These are phyloP conservation scores for Aechmea fasciata DNA, from an alignment of 176 grass and related monocot species.

Conservation along the genomic window DNA sequence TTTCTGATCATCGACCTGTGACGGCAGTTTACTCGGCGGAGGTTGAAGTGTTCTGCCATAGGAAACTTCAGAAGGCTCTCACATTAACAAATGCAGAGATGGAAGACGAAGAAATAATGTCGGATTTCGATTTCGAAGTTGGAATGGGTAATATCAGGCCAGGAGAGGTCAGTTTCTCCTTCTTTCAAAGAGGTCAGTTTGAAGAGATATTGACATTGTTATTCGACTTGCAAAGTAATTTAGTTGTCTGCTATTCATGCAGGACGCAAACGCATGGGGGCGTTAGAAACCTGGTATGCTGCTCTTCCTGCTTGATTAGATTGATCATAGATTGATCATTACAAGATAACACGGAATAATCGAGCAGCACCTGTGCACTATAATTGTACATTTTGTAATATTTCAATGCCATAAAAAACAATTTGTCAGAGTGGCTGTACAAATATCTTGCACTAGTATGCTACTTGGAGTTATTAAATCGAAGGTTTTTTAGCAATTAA, in stretches of 20 bases:
- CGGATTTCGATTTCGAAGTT: slow-evolving; percentile 55
- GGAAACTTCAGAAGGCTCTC: slow-evolving; percentile 80
- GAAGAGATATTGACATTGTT: no score
- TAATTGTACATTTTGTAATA: no score
- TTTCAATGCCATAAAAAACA: no score
- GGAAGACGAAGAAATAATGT: slow-evolving; percentile 45
- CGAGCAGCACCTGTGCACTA: no score
- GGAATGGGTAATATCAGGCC: slow-evolving; percentile 5
- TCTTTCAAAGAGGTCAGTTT: no score
- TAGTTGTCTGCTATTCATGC: not conserved
- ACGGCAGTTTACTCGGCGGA: slow-evolving; percentile 57
- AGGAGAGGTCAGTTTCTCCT: not conserved
- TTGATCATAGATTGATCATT: no score
- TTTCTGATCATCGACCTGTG: slow-evolving; percentile 90
- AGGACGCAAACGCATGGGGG: not conserved
- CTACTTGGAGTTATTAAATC: no score
- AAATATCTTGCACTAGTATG: no score
- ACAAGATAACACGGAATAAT: no score
- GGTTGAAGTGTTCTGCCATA: slow-evolving; percentile 70
- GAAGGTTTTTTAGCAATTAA: no score
- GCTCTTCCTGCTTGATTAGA: no score
- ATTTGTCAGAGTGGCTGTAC: no score
- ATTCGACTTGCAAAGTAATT: not conserved
- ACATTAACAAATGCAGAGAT: slow-evolving; percentile 81
- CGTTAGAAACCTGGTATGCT: not conserved